Conservation (phyloP, 306 rosid species). For the Malus sieversii region DNA sequence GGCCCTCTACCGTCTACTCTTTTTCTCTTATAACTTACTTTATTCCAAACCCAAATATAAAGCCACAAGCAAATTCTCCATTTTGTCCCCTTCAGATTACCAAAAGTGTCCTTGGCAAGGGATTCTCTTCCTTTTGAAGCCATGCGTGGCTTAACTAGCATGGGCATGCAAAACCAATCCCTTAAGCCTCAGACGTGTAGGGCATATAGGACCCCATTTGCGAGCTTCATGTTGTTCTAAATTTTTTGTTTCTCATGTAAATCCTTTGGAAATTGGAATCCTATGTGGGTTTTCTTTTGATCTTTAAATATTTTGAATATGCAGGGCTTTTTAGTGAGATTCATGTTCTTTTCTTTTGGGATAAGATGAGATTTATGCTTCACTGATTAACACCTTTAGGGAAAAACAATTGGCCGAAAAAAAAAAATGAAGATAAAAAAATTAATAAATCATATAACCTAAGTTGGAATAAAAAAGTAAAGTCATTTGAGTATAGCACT, state of each 20-base stretch:
- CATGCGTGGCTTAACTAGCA: constrained; percentile 33
- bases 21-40: constrained; percentile 36
- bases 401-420: background rate
- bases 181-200: constrained; percentile 26
- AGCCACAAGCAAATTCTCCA: constrained; percentile 39
- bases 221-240: background rate
- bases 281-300: constrained; percentile 41
- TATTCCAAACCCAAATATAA: constrained; percentile 82
- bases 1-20: constrained; percentile 21
- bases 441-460: background rate
- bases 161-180: constrained; percentile 36
- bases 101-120: constrained; percentile 21
- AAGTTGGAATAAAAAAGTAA: background rate
- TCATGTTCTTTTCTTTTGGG: constrained; percentile 30
- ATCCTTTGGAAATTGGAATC: constrained; percentile 36
- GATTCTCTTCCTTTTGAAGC: constrained; percentile 29
- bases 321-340: constrained; percentile 30
- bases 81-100: constrained; percentile 23
- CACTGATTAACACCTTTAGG: constrained; percentile 15
- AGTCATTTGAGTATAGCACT: background rate
- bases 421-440: background rate
- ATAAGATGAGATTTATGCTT: constrained; percentile 39
- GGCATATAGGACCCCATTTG: constrained; percentile 43
- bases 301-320: constrained; percentile 26
- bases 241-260: constrained; percentile 7